Evolutionary conservation across 2,329 filamentous ascomycete genomes (phyloP), one percentile per base, ranked within the genome.

Genomic region (Chaetomium sp.): DNA sequence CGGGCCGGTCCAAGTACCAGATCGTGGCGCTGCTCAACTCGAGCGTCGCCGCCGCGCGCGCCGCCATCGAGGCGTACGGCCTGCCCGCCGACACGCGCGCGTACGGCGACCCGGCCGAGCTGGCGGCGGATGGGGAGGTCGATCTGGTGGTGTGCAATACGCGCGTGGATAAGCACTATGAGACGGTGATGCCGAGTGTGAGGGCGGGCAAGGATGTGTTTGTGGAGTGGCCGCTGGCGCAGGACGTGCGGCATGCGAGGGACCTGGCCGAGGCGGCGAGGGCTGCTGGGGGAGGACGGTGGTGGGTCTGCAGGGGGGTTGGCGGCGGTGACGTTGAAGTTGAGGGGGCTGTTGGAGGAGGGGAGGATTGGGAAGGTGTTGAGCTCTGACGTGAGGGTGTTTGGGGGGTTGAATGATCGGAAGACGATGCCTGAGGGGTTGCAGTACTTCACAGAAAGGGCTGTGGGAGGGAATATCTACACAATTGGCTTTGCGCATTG

Each of bases 141-240:
- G 82, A 87, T 13, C 75, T 88, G 0, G 82, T 88, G 1, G 81
- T 87, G 4, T 81, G 81, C 66, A 78, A 74, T 50, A 86, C 83
- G 0, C 78, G 83, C 4, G 84, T 85, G 0, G 83, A 87, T 64
- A 78, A 78, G 0, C 85, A 88, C 66, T 76, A 79, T 53, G 63
- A 74, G 2, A 80, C 79, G 1, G 75, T 79, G 0, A 74, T 77
- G 12, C 81, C 85, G 0, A 81, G 80, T 19, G 67, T 87, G 1
- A 74, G 75, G 16, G 81, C 82, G 0, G 85, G 84, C 0, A 87
- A 87, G 71, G 70, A 75, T 0, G 78, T 84, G 0, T 88, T 77
- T 63, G 78, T 85, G 0, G 85, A 88, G 74, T 88, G 85, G 83
- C 86, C 84, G 6, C 75, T 88, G 0, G 83, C 82, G 0, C 74